Evolutionary conservation across 176 grass and related monocot genomes (phyloP).

Genomic region (Bromus sterilis): DNA sequence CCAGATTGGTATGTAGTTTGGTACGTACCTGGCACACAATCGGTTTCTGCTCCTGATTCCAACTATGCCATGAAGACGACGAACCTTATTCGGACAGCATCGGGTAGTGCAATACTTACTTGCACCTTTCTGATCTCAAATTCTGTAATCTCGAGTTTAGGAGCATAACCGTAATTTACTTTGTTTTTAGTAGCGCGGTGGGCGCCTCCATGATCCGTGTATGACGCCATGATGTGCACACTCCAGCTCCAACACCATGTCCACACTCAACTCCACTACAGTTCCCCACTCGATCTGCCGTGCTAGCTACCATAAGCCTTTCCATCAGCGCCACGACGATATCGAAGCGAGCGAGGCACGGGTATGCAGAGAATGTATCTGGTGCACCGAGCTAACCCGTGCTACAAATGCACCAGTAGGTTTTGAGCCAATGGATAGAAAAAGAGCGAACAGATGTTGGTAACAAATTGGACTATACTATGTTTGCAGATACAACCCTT

Average conservation of each 20-base stretch:
- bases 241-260: neutral
- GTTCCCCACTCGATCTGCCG: neutral
- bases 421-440: too few relatives aligned
- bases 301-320: neutral
- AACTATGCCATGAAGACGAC: neutral
- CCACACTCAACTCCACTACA: neutral
- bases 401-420: too few relatives aligned
- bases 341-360: neutral
- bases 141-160: neutral
- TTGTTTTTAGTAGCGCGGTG: too few relatives aligned
- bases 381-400: too few relatives aligned
- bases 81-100: neutral
- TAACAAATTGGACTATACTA: too few relatives aligned
- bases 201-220: neutral
- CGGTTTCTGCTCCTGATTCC: neutral
- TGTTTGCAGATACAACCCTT: too few relatives aligned
- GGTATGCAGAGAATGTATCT: too few relatives aligned
- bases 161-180: too few relatives aligned
- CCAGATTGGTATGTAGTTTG: too few relatives aligned
- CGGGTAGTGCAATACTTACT: too few relatives aligned
- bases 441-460: too few relatives aligned
- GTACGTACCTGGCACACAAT: neutral
- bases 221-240: neutral
- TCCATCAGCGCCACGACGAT: neutral
- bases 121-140: too few relatives aligned